Evolutionary conservation across 208 protist species (phyloP).

Genomic region (Tritrichomonas musculus): DNA sequence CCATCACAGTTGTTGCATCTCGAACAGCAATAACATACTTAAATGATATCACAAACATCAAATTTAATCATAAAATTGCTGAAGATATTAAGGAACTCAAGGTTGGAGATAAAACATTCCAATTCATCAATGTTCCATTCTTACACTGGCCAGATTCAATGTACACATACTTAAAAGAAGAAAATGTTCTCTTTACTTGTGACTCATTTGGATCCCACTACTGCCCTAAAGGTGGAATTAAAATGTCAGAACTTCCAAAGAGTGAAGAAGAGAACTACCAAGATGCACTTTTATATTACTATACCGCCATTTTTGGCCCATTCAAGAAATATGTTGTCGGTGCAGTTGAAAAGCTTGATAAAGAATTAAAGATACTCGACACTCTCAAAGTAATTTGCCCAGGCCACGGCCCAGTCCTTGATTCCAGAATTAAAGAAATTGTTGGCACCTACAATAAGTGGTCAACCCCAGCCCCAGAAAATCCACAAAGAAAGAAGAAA

Average conservation of each 20-base stretch:
- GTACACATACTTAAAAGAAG: background rate
- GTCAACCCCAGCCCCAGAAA: background rate
- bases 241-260: background rate
- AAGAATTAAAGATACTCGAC: background rate
- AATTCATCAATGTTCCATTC: conserved; percentile 9
- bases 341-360: background rate
- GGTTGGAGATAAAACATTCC: background rate
- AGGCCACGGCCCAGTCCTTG: conserved; percentile 25
- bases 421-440: background rate
- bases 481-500: background rate
- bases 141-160: conserved; percentile 33
- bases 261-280: background rate
- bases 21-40: background rate
- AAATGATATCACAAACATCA: background rate
- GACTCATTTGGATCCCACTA: conserved; percentile 14
- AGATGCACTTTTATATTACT: conserved; percentile 27
- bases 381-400: background rate
- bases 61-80: background rate
- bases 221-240: background rate
- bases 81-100: background rate
- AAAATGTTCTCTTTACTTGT: background rate
- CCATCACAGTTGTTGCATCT: background rate
- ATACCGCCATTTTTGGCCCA: conserved; percentile 4
- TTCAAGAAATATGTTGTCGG: conserved; percentile 3
- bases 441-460: background rate